Evolutionary conservation across 768 basidiomycete species (phyloP).

Genomic region (Suillus weaverae): DNA sequence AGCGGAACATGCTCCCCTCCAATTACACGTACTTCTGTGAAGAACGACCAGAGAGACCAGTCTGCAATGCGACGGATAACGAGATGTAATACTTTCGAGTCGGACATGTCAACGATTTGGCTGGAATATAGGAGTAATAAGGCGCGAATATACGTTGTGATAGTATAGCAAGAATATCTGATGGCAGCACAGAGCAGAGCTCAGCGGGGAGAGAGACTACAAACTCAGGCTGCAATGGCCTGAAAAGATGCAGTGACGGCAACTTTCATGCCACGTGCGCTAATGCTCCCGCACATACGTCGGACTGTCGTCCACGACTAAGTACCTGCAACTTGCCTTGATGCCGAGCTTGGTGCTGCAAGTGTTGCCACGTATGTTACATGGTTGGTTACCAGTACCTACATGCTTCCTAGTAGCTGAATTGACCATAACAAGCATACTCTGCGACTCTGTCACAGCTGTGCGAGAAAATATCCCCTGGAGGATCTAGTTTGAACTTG

Average conservation of each 20-base stretch:
- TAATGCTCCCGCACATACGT: neutral
- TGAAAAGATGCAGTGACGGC: neutral
- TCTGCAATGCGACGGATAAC: slow-evolving; percentile 69
- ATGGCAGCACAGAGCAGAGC: neutral
- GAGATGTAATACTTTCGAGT: slow-evolving; percentile 56
- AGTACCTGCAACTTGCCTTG: neutral
- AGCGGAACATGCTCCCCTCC: slow-evolving; percentile 86
- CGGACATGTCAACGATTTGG: slow-evolving; percentile 25
- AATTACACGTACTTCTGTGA: slow-evolving; percentile 82
- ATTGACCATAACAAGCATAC: neutral
- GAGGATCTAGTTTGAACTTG: too few relatives aligned
- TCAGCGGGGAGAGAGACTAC: neutral
- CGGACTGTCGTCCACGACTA: neutral
- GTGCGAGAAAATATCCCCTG: neutral
- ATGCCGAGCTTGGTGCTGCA: neutral
- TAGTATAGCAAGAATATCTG: neutral
- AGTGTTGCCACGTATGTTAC: neutral
- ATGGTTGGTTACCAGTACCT: neutral
- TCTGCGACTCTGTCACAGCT: neutral
- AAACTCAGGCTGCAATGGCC: neutral
- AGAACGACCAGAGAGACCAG: slow-evolving; percentile 82
- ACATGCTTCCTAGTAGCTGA: neutral
- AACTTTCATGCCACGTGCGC: neutral
- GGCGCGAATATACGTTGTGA: neutral
- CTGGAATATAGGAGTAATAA: neutral